Evolutionary conservation across 1,139 yeast genomes (phyloP).

Genomic region (Hyphopichia fennica): DNA sequence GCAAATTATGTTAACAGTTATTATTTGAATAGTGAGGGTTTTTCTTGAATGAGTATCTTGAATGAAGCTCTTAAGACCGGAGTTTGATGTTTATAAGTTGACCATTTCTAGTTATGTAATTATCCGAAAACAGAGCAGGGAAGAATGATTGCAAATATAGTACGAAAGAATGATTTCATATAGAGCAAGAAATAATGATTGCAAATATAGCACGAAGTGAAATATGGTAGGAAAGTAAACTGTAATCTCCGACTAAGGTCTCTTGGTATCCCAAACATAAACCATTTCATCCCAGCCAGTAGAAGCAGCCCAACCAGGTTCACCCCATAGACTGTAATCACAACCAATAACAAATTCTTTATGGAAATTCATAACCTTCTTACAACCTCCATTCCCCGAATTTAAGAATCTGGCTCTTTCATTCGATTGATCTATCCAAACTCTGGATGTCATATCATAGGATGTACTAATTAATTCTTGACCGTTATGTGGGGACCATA

Average conservation of each 20-base stretch:
- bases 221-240: no score
- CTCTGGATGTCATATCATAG: constrained; percentile 88
- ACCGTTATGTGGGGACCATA: constrained; percentile 88
- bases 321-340: constrained; percentile 96
- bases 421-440: constrained; percentile 76
- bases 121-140: no score
- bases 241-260: constrained; percentile 16
- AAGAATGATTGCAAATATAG: no score
- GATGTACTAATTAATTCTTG: constrained; percentile 73
- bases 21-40: no score
- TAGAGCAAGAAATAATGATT: no score
- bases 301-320: constrained; percentile 92
- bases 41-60: no score
- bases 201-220: no score
- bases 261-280: constrained; percentile 78
- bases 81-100: no score
- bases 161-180: no score
- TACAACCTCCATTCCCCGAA: constrained; percentile 38
- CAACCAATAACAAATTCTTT: constrained; percentile 92
- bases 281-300: constrained; percentile 98
- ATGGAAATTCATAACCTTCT: constrained; percentile 66
- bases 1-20: no score
- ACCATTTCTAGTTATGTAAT: no score
- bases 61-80: no score
- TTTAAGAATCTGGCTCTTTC: constrained; percentile 49